Conservation (phyloP, 1,284 basidiomycete genomes). For the Uromyces viciae-fabae region DNA sequence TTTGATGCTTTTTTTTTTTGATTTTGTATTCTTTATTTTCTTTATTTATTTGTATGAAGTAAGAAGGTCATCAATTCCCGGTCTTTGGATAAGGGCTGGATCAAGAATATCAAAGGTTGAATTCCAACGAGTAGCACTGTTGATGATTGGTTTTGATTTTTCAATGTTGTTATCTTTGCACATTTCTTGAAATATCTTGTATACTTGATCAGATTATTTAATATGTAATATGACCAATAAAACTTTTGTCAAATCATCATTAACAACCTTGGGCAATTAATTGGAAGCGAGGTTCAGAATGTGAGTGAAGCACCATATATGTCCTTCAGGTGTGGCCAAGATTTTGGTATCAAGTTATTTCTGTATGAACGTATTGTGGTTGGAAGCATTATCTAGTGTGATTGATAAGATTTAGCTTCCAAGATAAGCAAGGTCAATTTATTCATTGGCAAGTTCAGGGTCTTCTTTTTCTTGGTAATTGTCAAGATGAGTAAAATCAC, state of each 20-base stretch:
- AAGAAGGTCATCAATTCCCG: neutral
- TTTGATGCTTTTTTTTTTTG: neutral
- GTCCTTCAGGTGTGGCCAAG: neutral
- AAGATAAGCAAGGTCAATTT: neutral
- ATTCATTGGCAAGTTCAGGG: too few relatives aligned
- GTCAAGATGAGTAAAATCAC: too few relatives aligned
- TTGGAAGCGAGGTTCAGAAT: neutral
- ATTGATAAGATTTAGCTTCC: neutral
- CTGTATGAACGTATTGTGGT: neutral
- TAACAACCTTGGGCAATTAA: neutral
- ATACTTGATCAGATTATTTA: neutral
- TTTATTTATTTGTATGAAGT: neutral
- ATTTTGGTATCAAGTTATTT: neutral
- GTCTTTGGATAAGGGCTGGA: neutral
- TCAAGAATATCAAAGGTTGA: neutral
- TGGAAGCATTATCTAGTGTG: neutral
- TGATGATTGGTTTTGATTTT: constrained; percentile 1
- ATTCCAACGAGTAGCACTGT: neutral
- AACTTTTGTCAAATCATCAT: neutral
- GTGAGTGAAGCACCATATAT: neutral
- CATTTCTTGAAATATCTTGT: neutral
- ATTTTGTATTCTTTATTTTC: neutral
- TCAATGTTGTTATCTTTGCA: neutral
- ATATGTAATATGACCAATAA: neutral
- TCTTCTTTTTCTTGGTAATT: too few relatives aligned